Evolutionary conservation across 495 filamentous ascomycete genomes (phyloP), one percentile per base, ranked within the genome.

Genomic region (Podospora pseudocomata): DNA sequence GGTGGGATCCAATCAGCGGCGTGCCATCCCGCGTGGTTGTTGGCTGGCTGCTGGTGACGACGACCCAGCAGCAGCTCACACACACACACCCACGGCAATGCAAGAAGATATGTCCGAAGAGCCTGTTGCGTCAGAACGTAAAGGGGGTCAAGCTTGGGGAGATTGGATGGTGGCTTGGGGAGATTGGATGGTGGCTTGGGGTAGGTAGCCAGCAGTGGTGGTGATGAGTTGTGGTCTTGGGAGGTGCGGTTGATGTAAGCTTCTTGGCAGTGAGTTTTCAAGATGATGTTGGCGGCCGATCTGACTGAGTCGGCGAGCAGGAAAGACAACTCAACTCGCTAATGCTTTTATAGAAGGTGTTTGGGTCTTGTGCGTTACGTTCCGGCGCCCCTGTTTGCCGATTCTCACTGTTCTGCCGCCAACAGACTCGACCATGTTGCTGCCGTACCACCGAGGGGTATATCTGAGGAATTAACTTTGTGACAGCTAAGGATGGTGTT

Each of bases 1-100:
- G 55, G 55, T 26, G n/a, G n/a, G 55, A 58, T 58, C 55, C 55
- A 58, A 58, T 58, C 55, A 58, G 55, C 55, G 13, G 55, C 23
- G 55, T 20, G 23, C 39, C 39, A 49, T 49, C 39, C 39, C 39
- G 23, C 23, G 1, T 23, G 23, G 23, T 23, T 23, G 39, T 49
- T 18, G 39, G 39, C 39, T 49, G 39, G 39, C 2, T 49, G 39
- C 39, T 11, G 39, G 39, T 49, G 39, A 49, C 39, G 39, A 49
- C 7, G 15, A 49, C 39, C 23, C 23, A 23, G 39, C 39, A 49
- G 39, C 39, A 16, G 9, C 0, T 57, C 18, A 23, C 18, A 23
- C 23, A 23, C 23, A 23, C 23, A 23, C 23, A 23, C 23, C 23
- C 56, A 23, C 19, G 56, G 26, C 19, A 59, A 20, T 23, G 56